phyloP scores from a whole-genome alignment of 257 asterid species.

The Cinchona pubescens region DNA sequence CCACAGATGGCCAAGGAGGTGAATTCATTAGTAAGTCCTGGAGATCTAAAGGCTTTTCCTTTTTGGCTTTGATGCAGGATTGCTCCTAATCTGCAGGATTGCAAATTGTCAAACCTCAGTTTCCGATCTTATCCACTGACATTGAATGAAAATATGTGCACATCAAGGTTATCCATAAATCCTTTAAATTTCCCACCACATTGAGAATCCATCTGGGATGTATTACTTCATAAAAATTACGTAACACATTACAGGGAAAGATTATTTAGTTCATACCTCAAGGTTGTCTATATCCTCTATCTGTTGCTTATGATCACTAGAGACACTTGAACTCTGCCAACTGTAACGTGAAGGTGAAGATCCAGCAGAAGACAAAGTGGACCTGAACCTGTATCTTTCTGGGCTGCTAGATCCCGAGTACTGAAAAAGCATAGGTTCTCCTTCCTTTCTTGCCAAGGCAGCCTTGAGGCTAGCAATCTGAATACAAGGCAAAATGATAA shows the following conservation, averaged over 20 bases:
- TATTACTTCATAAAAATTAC: no score
- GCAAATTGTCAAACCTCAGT: constrained; percentile 11
- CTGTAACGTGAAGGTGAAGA: constrained; percentile 48
- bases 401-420: constrained; percentile 44
- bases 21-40: constrained; percentile 42
- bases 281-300: constrained; percentile 19
- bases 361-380: constrained; percentile 23
- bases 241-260: no score
- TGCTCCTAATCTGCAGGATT: constrained; percentile 38
- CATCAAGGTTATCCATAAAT: background rate
- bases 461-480: constrained; percentile 73
- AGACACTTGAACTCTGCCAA: constrained; percentile 34
- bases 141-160: no score
- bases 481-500: constrained; percentile 7
- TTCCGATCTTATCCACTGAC: no score
- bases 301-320: constrained; percentile 10
- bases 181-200: no score
- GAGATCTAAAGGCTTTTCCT: constrained; percentile 63
- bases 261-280: constrained; percentile 19
- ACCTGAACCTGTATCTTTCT: constrained; percentile 36
- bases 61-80: constrained; percentile 35
- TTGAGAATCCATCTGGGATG: no score
- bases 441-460: constrained; percentile 64
- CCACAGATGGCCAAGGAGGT: constrained; percentile 44
- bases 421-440: constrained; percentile 29